phyloP scores from a whole-genome alignment of 768 basidiomycete species.

The Pisolithus tinctorius region DNA sequence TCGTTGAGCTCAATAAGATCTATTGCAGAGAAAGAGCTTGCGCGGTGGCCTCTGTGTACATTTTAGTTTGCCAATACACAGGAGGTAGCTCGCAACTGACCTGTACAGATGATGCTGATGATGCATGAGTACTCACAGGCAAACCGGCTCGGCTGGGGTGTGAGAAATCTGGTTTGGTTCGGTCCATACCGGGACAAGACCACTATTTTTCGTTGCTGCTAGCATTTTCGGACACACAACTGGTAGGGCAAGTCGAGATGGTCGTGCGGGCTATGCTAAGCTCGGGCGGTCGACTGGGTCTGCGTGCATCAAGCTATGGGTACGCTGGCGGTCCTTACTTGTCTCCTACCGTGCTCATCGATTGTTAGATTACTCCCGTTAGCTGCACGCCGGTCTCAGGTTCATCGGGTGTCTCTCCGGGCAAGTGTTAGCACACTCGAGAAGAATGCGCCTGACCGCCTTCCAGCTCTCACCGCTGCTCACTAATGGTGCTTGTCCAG shows the following conservation, averaged over 20 bases:
- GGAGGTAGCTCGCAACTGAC: constrained; percentile 7
- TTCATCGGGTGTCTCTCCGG: constrained; percentile 11
- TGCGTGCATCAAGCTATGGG: constrained; percentile 20
- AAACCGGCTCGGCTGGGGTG: constrained; percentile 13
- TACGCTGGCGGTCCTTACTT: not conserved
- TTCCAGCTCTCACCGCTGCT: constrained; percentile 5
- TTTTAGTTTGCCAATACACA: not conserved
- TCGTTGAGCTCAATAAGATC: constrained; percentile 63
- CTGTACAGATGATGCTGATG: constrained; percentile 19
- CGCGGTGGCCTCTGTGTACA: constrained; percentile 35
- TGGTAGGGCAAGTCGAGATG: constrained; percentile 1
- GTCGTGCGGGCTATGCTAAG: constrained; percentile 17
- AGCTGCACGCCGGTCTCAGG: constrained; percentile 6
- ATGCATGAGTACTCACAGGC: constrained; percentile 4
- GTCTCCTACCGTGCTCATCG: constrained; percentile 5
- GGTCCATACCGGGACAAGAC: constrained; percentile 3
- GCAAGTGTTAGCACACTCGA: constrained; percentile 7
- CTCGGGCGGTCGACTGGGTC: constrained; percentile 15
- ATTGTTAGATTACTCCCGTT: constrained; percentile 12
- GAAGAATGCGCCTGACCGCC: constrained; percentile 1
- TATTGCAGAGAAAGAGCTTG: constrained; percentile 43
- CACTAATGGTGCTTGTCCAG: constrained; percentile 1
- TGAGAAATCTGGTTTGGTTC: constrained; percentile 12
- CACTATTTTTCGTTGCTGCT: not conserved
- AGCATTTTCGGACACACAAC: not conserved